Conservation (phyloP, 1,139 yeast species). For the Taphrina flavorubra region DNA sequence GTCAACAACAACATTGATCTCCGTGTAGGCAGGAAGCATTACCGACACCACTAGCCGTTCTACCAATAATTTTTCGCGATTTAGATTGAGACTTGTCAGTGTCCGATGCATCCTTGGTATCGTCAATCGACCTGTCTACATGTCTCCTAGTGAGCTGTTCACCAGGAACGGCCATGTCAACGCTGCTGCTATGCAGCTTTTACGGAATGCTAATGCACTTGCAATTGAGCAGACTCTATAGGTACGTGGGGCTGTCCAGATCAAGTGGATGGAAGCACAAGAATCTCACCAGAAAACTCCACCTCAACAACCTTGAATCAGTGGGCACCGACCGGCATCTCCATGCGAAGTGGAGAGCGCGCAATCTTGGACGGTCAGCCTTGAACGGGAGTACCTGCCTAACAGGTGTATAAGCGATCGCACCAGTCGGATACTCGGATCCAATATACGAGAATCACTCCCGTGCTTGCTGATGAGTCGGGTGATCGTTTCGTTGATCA, state of each 20-base stretch:
- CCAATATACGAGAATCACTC: neutral
- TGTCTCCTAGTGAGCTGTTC: constrained; percentile 10
- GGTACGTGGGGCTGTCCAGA: constrained; percentile 14
- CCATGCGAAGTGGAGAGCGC: no score
- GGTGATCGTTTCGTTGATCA: no score
- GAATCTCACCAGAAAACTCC: no score
- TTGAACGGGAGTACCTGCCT: no score
- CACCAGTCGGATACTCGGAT: neutral
- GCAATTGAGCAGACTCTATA: neutral
- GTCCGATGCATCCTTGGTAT: neutral
- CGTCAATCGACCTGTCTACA: neutral
- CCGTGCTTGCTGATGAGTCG: no score
- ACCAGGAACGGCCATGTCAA: constrained; percentile 15
- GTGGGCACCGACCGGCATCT: no score
- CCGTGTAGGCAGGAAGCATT: neutral
- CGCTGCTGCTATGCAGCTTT: neutral
- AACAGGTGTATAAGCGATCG: no score
- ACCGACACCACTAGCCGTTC: constrained; percentile 35
- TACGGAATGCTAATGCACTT: no score
- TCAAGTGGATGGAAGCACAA: neutral
- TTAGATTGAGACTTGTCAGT: constrained; percentile 2
- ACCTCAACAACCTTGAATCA: no score
- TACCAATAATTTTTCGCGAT: constrained; percentile 22
- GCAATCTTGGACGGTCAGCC: no score
- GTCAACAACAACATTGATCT: neutral